phyloP scores from a whole-genome alignment of 1,139 yeast genomes.

The Ashbya aceris region DNA sequence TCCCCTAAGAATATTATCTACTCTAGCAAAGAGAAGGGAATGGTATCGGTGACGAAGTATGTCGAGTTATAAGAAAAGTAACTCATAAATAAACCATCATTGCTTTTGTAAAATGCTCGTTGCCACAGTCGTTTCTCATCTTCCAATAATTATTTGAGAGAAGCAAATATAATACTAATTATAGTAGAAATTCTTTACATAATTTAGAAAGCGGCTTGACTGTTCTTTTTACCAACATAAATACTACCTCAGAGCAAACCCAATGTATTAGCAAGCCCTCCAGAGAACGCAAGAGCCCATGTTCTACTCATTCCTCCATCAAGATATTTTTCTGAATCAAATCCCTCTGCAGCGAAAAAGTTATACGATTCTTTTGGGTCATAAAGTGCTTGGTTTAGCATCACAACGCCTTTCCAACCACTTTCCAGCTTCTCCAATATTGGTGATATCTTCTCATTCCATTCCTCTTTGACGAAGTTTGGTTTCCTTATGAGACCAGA shows the following conservation, averaged over 20 bases:
- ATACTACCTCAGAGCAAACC: conserved; percentile 1
- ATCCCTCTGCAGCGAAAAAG: conserved; percentile 35
- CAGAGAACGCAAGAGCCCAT: conserved; percentile 49
- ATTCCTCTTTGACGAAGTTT: conserved; percentile 43
- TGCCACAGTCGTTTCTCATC: neutral
- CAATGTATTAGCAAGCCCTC: conserved; percentile 30
- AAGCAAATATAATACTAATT: neutral
- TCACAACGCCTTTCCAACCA: conserved; percentile 50
- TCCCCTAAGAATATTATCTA: conserved; percentile 56
- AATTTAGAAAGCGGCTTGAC: neutral
- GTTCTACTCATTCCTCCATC: conserved; percentile 53
- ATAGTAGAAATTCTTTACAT: neutral
- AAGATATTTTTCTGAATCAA: conserved; percentile 31
- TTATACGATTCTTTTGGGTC: conserved; percentile 42
- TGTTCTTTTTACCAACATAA: neutral
- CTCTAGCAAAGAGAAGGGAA: conserved; percentile 58
- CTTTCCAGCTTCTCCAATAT: conserved; percentile 35
- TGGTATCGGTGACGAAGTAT: conserved; percentile 41
- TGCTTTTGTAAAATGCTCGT: neutral
- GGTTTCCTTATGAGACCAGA: conserved; percentile 43
- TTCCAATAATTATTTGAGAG: neutral
- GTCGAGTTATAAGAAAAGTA: conserved; percentile 14
- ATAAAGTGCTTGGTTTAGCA: conserved; percentile 45
- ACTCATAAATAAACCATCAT: neutral
- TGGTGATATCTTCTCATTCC: conserved; percentile 37